Conservation (phyloP, 768 basidiomycete genomes). For the Lactarius trivialis region DNA sequence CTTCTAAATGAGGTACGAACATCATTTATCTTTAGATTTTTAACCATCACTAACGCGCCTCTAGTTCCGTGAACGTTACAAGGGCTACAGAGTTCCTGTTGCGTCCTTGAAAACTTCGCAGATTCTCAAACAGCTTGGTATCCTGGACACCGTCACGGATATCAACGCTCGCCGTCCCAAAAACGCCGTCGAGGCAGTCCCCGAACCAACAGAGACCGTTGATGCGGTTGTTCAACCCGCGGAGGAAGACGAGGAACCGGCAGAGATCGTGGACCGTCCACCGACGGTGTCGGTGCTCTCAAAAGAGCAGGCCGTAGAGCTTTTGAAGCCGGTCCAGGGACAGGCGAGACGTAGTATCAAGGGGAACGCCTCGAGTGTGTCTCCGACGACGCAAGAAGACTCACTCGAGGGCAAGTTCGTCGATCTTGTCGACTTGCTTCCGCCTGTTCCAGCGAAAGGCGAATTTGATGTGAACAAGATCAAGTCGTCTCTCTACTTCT, state of each 20-base stretch:
- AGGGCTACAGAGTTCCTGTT: constrained; percentile 61
- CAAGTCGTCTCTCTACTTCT: constrained; percentile 84
- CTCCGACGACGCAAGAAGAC: constrained; percentile 3
- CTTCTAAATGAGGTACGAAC: constrained; percentile 66
- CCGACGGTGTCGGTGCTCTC: constrained; percentile 25
- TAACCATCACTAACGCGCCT: background rate
- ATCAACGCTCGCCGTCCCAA: constrained; percentile 30
- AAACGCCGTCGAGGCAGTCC: constrained; percentile 15
- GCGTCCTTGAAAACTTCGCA: constrained; percentile 34
- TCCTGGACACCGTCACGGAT: constrained; percentile 35
- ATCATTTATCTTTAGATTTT: background rate
- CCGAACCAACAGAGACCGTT: background rate
- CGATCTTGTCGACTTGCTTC: constrained; percentile 65
- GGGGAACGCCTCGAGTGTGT: too few relatives aligned
- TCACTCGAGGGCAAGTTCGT: constrained; percentile 53
- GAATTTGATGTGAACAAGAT: constrained; percentile 78
- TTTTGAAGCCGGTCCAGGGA: background rate
- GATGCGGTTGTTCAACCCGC: constrained; percentile 19
- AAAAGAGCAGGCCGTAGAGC: constrained; percentile 25
- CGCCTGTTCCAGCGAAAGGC: constrained; percentile 79
- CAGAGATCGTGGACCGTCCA: constrained; percentile 26
- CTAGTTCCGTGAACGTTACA: constrained; percentile 27
- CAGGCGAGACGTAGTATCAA: background rate
- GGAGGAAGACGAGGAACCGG: constrained; percentile 23
- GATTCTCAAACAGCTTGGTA: constrained; percentile 28